Evolutionary conservation across 257 asterid genomes (phyloP).

Genomic region (Solanum arcanum): DNA sequence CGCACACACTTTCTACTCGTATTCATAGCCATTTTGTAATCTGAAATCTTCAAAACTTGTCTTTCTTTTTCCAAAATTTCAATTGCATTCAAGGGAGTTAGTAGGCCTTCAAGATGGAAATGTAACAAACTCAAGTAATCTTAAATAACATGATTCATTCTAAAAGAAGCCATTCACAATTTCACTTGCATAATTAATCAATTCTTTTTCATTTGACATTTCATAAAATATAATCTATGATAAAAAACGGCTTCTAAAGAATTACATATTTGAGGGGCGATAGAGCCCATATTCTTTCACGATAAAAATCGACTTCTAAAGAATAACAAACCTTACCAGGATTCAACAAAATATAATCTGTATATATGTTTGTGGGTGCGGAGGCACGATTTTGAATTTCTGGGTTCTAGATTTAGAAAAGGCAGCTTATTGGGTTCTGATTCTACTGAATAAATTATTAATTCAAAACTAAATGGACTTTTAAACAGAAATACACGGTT

Average conservation of each 20-base stretch:
- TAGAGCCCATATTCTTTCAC: neutral
- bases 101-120: neutral
- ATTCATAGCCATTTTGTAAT: neutral
- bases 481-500: neutral
- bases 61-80: neutral
- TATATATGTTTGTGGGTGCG: neutral
- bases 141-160: neutral
- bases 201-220: neutral
- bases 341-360: neutral
- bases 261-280: neutral
- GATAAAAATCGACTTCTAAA: neutral
- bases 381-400: neutral
- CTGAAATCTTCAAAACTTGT: neutral
- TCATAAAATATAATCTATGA: too few relatives aligned
- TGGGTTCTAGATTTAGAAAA: neutral
- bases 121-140: neutral
- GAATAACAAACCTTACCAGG: neutral
- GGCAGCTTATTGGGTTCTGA: neutral
- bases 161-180: neutral
- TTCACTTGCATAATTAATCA: neutral
- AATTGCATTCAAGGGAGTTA: neutral
- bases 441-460: neutral
- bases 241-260: too few relatives aligned
- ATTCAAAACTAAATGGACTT: neutral
- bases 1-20: neutral